Percentiles rank a stretch among this genome's conserved stretches.
These are phyloP conservation scores for Ricinus communis DNA, from an alignment of 345 rosid species.

Conservation along the genomic window DNA sequence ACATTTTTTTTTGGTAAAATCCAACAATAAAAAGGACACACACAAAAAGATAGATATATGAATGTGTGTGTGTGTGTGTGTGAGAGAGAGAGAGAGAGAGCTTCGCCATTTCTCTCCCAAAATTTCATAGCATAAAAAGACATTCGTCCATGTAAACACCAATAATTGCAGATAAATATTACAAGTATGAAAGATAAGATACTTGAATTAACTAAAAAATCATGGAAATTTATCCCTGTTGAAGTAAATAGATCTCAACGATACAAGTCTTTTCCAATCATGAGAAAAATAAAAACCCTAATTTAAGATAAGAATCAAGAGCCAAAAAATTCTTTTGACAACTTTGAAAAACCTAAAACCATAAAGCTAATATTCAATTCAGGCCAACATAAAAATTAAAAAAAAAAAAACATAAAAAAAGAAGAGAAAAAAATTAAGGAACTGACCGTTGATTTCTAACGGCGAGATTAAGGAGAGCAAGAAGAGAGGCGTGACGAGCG, in stretches of 20 bases:
- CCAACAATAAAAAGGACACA: no score
- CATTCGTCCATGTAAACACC: not conserved
- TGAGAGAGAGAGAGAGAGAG: no score
- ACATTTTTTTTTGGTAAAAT: no score
- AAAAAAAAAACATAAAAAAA: not conserved
- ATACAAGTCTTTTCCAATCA: conserved; percentile 4
- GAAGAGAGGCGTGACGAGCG: conserved; percentile 69
- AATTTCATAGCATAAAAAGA: not conserved
- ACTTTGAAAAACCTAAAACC: not conserved
- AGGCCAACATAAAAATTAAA: not conserved
- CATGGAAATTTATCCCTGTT: not conserved
- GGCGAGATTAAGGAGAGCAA: conserved; percentile 78
- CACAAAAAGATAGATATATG: no score
- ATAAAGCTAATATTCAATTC: not conserved
- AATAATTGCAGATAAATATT: not conserved
- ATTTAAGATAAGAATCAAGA: not conserved
- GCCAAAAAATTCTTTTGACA: not conserved
- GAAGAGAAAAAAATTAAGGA: not conserved
- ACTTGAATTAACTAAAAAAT: not conserved
- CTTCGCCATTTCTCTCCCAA: not conserved
- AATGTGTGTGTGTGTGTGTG: no score
- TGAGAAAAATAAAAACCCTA: not conserved
- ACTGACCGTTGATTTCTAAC: conserved; percentile 61
- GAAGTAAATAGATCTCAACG: no score
- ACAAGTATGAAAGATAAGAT: no score